Evolutionary conservation across 257 asterid species (phyloP).

Genomic region (Asclepias syriaca): DNA sequence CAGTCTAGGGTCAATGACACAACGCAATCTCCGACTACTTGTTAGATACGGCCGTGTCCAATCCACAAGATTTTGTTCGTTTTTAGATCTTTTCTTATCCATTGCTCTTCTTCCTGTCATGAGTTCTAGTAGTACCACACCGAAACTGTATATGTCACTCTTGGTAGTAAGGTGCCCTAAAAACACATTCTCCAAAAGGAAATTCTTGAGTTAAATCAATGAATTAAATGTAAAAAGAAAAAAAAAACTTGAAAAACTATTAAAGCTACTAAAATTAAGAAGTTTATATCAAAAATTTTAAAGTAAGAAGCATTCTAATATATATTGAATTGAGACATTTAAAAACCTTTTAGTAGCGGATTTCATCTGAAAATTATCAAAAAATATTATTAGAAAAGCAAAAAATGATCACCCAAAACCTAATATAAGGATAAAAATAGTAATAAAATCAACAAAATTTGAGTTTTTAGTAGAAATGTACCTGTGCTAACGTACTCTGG

Average conservation of each 20-base stretch:
- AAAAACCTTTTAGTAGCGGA: too few relatives aligned
- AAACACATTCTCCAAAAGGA: neutral
- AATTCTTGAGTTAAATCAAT: neutral
- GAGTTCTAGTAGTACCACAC: conserved; percentile 77
- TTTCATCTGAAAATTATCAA: too few relatives aligned
- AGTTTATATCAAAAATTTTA: too few relatives aligned
- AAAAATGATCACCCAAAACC: too few relatives aligned
- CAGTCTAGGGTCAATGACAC: conserved; percentile 63
- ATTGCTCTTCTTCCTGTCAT: conserved; percentile 79
- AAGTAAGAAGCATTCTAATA: too few relatives aligned
- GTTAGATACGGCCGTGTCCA: conserved; percentile 69
- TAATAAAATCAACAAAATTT: neutral
- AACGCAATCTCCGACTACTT: conserved; percentile 56
- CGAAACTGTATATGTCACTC: conserved; percentile 87
- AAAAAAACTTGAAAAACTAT: too few relatives aligned
- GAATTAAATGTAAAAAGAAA: too few relatives aligned
- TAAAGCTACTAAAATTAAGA: too few relatives aligned
- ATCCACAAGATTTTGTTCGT: conserved; percentile 68
- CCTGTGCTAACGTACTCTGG: conserved; percentile 95
- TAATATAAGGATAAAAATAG: too few relatives aligned
- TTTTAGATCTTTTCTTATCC: conserved; percentile 66
- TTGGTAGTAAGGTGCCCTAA: conserved; percentile 86
- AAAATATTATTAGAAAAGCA: too few relatives aligned
- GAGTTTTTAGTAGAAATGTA: neutral
- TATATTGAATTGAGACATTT: too few relatives aligned